Evolutionary conservation across 23 red algal species (phyloP), one percentile per base, ranked within the genome.

Genomic region (Gracilaria vermiculophylla): DNA sequence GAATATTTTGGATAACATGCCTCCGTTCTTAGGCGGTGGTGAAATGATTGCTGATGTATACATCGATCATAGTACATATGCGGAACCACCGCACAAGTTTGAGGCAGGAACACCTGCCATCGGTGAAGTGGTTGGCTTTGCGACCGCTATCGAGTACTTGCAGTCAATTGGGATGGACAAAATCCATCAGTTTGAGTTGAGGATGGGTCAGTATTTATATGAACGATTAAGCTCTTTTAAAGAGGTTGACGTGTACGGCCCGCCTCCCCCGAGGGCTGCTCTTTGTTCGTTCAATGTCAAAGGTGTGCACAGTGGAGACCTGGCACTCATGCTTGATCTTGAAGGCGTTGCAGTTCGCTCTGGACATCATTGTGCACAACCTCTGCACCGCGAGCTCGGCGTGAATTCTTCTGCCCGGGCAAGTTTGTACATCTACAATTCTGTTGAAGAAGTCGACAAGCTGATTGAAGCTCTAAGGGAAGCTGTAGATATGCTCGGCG

Each of bases 21-120:
- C 86, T 0, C 97, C 97, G 65, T 95, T 93, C 39, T 77, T 99
- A 76, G 97, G 97, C 53, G 97, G 97, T 44, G 97, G 97, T 25
- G 97, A 99, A 61, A 99, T 99, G 97, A 99, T 99, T 51, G 83
- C 58, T 45, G 92, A 99, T 37, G 97, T 99, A 19, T 94, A 34
- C 54, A 52, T 94, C 23, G 85, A 99, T 27, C 76, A 82, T 41
- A 80, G 60, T 5, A 99, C 97, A 12, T 99, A 91, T 45, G 93
- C 97, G 15, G 55, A 69, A 23, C 87, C 92, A 53, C 97, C 97
- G 37, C 97, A 99, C 73, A 95, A 95, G 89, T 99, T 99, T 71
- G 97, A 99, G 79, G 93, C 97, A 33, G 97, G 97, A 5, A 99
- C 97, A 20, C 97, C 97, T 3, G 88, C 97, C 10, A 99, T 95